A percentile compares a stretch with the other conserved stretches of the same genome.
Conservation (phyloP, 2,329 filamentous ascomycete genomes). For the Venturia oleaginea region DNA sequence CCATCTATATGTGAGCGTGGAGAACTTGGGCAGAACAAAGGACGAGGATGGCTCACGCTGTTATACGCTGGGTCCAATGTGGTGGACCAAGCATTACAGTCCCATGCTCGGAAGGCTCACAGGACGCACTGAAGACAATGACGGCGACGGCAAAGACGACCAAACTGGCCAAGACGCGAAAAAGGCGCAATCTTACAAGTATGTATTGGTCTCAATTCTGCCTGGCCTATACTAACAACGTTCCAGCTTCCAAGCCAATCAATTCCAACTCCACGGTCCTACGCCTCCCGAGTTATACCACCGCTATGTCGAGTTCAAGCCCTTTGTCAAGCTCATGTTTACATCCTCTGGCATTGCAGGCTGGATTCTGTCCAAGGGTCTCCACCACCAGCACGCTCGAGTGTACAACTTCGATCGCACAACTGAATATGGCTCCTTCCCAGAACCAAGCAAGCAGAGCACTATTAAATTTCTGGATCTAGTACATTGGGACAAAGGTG, state of each 20-base stretch:
- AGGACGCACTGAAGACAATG: slow-evolving; percentile 50
- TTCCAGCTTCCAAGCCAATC: slow-evolving; percentile 78
- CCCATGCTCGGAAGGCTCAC: slow-evolving; percentile 78
- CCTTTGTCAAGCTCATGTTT: slow-evolving; percentile 86
- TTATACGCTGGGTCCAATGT: slow-evolving; percentile 70
- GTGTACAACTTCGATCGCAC: slow-evolving; percentile 80
- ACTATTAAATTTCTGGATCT: slow-evolving; percentile 76
- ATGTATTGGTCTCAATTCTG: slow-evolving; percentile 25
- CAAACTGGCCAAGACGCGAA: slow-evolving; percentile 34
- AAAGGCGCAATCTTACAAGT: slow-evolving; percentile 66
- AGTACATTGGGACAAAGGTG: slow-evolving; percentile 76
- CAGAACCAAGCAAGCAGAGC: slow-evolving; percentile 56
- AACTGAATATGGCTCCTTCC: slow-evolving; percentile 63
- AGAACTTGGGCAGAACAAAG: slow-evolving; percentile 65
- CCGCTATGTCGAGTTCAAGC: slow-evolving; percentile 85
- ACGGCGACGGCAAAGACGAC: slow-evolving; percentile 27
- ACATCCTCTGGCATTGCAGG: slow-evolving; percentile 67
- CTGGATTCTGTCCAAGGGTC: slow-evolving; percentile 68
- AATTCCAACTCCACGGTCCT: slow-evolving; percentile 79
- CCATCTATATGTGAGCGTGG: slow-evolving; percentile 60
- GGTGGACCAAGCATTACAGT: slow-evolving; percentile 77
- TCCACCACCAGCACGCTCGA: slow-evolving; percentile 82
- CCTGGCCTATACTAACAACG: background rate
- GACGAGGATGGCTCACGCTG: slow-evolving; percentile 49
- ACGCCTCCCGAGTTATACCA: slow-evolving; percentile 76